Base-by-base conservation (phyloP, 2,329 filamentous ascomycete species). In the Pseudophaeomoniella oleicola region DNA sequence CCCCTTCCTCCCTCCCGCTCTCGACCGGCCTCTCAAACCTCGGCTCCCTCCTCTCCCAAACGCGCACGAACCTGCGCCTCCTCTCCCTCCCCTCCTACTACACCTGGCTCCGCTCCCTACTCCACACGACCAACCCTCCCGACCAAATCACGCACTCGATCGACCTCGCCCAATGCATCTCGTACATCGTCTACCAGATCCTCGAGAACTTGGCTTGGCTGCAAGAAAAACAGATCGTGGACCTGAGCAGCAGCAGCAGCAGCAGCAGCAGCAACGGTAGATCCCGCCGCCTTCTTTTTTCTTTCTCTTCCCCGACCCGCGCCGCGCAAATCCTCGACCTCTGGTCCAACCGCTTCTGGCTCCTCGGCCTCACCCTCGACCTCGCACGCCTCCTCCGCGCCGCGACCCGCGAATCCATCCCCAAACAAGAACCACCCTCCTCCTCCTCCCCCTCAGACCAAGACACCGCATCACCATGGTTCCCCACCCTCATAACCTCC, bases 171-270 rank as follows among this genome's bases (percentile, higher is more conserved):
- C 81, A 90, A 55, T 72, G 94, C 14, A 44, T 67, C 9, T 67
- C 74, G 9, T 81, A 81, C 55, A 58, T 80, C 6, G 53, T 63
- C 6, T 93, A 81, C 63, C 86, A 94, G 59, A 60, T 72, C 1
- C 67, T 88, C 30, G 90, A 98, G 64, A 94, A 94, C 59, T 69
- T 71, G 29, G 81, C 81, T 12, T 93, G 81, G 62, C 69, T 96
- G 27, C 69, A 76, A 3, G 65, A 67, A 41, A 86, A 86, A 55
- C 78, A 79, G 14, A 71, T 92, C 3, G 53, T 94, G 35, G 66
- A 55, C 5, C 51, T 58, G 30, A n/a, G n/a, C n/a, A n/a, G n/a
- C n/a, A n/a, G n/a, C n/a, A n/a, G n/a, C n/a, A n/a, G n/a, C n/a
- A n/a, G n/a, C n/a, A n/a, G n/a, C n/a, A n/a, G n/a, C n/a, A n/a